These are phyloP conservation scores for Chaetomiaceae sp. DNA, from an alignment of 2,329 filamentous ascomycete genomes.

Conservation along the genomic window DNA sequence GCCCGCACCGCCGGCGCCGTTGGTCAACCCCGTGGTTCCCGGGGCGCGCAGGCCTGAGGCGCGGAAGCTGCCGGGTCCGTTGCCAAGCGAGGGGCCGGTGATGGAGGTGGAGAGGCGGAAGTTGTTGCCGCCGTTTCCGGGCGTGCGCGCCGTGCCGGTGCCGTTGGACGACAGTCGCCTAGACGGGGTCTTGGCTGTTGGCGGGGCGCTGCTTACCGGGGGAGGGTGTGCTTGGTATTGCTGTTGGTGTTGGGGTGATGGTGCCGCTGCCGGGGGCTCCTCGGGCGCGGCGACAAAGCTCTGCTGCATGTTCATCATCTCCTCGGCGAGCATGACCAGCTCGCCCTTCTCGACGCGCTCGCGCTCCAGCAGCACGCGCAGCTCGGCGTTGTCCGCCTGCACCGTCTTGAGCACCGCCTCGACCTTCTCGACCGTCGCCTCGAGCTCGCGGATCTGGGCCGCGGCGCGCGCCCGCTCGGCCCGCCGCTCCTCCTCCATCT, in stretches of 20 bases:
- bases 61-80: constrained; percentile 8
- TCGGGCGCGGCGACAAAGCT: constrained; percentile 24
- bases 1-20: too few relatives aligned
- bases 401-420: constrained; percentile 65
- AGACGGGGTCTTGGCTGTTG: constrained; percentile 15
- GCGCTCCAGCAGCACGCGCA: constrained; percentile 60
- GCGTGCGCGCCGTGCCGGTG: constrained; percentile 2
- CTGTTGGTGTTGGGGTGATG: constrained; percentile 29
- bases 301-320: constrained; percentile 68
- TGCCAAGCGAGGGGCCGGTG: constrained; percentile 23
- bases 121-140: constrained; percentile 19
- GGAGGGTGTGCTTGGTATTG: constrained; percentile 23
- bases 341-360: constrained; percentile 81
- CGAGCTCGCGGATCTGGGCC: constrained; percentile 61
- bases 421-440: constrained; percentile 69
- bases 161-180: constrained; percentile 12
- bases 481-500: constrained; percentile 46
- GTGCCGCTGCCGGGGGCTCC: constrained; percentile 24
- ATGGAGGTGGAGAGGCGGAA: constrained; percentile 43
- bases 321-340: constrained; percentile 72
- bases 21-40: constrained; percentile 28
- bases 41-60: constrained; percentile 52
- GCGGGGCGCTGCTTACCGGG: constrained; percentile 6
- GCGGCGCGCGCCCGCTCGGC: constrained; percentile 58
- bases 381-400: constrained; percentile 60